Conservation (phyloP, 1,284 basidiomycete genomes). For the Polyporus tsugae region DNA sequence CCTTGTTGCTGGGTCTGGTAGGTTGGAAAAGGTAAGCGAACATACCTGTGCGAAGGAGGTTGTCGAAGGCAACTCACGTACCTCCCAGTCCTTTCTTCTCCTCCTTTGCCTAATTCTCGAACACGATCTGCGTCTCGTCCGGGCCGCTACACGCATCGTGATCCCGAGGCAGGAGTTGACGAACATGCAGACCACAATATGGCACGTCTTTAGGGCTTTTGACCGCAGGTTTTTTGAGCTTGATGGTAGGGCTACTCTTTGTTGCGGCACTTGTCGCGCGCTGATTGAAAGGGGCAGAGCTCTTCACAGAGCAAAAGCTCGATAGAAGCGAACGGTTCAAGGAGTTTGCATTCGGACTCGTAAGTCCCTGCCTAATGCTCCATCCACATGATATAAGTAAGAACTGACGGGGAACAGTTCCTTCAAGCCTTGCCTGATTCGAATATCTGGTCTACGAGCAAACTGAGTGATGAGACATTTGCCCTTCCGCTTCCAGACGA, state of each 20-base stretch:
- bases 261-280: neutral
- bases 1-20: slow-evolving; percentile 33
- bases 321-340: slow-evolving; percentile 37
- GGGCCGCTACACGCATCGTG: slow-evolving; percentile 13
- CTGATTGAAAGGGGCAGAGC: slow-evolving; percentile 38
- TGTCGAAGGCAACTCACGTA: neutral
- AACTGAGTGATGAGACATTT: neutral
- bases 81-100: slow-evolving; percentile 41
- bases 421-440: neutral
- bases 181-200: slow-evolving; percentile 27
- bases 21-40: slow-evolving; percentile 35
- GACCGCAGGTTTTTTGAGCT: slow-evolving; percentile 9
- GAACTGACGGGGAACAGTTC: slow-evolving; percentile 7
- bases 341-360: slow-evolving; percentile 39
- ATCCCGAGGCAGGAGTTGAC: slow-evolving; percentile 32
- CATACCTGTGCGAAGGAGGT: neutral
- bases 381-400: too few species aligned
- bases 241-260: neutral
- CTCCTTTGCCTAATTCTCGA: slow-evolving; percentile 28
- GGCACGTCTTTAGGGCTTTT: slow-evolving; percentile 12
- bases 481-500: neutral
- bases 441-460: slow-evolving; percentile 11
- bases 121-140: slow-evolving; percentile 20
- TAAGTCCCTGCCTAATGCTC: slow-evolving; percentile 18
- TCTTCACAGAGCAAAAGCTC: slow-evolving; percentile 44